Conservation (phyloP, 805 yeast genomes). For the Starmerella geochares region DNA sequence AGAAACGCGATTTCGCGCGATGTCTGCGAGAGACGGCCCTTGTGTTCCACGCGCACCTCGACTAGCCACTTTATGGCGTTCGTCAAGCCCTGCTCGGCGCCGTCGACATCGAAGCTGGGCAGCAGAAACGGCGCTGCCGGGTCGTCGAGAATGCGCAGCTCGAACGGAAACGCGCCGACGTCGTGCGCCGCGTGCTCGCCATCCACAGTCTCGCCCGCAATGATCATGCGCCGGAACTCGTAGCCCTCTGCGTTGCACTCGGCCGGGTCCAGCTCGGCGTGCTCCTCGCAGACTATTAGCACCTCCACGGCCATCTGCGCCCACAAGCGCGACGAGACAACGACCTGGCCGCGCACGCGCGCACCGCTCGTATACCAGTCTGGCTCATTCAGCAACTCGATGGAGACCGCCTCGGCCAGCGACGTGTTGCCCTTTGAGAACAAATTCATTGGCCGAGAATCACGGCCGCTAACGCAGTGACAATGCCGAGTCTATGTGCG, state of each 20-base stretch:
- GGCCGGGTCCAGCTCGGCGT: slow-evolving; percentile 10
- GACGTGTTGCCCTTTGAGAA: slow-evolving; percentile 1
- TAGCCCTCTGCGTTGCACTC: background rate
- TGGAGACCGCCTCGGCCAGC: slow-evolving; percentile 5
- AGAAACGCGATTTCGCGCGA: slow-evolving; percentile 12
- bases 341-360: slow-evolving; percentile 11
- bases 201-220: slow-evolving; percentile 16
- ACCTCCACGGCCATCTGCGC: slow-evolving; percentile 12
- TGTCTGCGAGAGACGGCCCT: background rate
- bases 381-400: slow-evolving; percentile 14
- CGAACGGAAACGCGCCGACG: slow-evolving; percentile 14
- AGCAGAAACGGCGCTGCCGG: slow-evolving; percentile 7
- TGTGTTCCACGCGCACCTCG: slow-evolving; percentile 9
- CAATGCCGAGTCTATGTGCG: background rate
- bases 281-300: slow-evolving; percentile 16
- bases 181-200: slow-evolving; percentile 7
- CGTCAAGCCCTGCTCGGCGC: slow-evolving; percentile 1
- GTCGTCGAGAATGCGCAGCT: slow-evolving; percentile 16
- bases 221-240: slow-evolving; percentile 9
- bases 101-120: slow-evolving; percentile 17
- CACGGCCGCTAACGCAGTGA: background rate
- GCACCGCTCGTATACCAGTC: slow-evolving; percentile 12
- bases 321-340: slow-evolving; percentile 9
- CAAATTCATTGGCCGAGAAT: background rate
- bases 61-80: slow-evolving; percentile 14